Evolutionary conservation across 139 green algal species (phyloP).

Genomic region (Coccomyxa sp.): DNA sequence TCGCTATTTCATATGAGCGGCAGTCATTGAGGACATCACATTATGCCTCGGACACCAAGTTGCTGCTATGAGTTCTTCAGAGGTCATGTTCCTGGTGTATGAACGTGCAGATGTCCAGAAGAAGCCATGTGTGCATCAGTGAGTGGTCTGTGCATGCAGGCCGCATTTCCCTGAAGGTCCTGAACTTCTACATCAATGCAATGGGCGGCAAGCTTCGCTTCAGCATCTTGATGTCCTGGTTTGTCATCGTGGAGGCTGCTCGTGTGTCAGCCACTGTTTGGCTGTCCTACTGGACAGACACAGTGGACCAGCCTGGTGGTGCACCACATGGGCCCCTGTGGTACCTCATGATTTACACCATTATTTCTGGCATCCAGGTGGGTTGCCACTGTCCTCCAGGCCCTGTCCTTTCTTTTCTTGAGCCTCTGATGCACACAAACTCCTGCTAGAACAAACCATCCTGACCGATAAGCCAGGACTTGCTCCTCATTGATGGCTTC

Average conservation of each 20-base stretch:
- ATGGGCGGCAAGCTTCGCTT: conserved; percentile 39
- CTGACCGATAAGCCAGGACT: too few species aligned
- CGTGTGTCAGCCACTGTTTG: conserved; percentile 52
- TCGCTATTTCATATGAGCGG: background rate
- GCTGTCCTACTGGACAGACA: conserved; percentile 54
- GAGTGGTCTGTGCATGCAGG: conserved; percentile 14
- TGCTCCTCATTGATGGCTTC: too few species aligned
- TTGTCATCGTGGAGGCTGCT: conserved; percentile 38
- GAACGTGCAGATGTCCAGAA: too few species aligned
- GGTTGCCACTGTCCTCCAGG: background rate
- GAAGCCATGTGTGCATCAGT: background rate
- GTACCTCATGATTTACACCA: conserved; percentile 51
- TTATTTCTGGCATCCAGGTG: conserved; percentile 33
- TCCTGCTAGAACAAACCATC: too few species aligned
- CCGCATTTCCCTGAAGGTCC: conserved; percentile 29
- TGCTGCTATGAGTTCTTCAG: too few species aligned
- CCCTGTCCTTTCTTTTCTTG: too few species aligned
- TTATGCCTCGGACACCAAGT: too few species aligned
- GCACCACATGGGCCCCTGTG: conserved; percentile 15
- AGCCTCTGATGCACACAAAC: too few species aligned
- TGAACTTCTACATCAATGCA: conserved; percentile 43
- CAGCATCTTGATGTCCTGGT: conserved; percentile 34
- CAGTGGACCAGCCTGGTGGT: conserved; percentile 5
- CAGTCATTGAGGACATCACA: too few species aligned
- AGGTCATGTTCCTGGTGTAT: too few species aligned